Evolutionary conservation across 306 rosid species (phyloP).

Genomic region (Parietaria judaica): DNA sequence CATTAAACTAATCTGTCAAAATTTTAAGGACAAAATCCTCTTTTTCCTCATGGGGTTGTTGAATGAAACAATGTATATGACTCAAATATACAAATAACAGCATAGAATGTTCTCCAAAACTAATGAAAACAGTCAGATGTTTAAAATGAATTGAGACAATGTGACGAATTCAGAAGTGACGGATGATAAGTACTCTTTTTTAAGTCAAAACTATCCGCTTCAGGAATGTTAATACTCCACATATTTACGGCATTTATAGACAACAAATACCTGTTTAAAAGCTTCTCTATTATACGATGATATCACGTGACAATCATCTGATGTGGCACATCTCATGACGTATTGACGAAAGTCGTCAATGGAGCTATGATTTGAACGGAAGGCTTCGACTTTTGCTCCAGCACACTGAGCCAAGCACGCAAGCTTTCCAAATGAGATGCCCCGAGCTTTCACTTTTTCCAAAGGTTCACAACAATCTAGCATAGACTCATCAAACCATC

Average conservation of each 20-base stretch:
- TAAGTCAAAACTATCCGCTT: too few species aligned
- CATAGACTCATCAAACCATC: constrained; percentile 99
- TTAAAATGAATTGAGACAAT: too few species aligned
- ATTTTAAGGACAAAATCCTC: too few species aligned
- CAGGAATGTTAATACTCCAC: too few species aligned
- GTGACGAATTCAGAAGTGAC: too few species aligned
- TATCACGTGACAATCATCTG: constrained; percentile 74
- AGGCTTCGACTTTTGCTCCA: constrained; percentile 94
- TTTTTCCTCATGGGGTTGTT: too few species aligned
- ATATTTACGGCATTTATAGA: background rate
- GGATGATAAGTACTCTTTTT: too few species aligned
- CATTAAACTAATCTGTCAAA: too few species aligned
- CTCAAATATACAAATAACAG: too few species aligned
- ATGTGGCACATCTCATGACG: constrained; percentile 51
- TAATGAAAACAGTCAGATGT: too few species aligned
- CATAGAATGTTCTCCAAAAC: too few species aligned
- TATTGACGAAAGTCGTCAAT: constrained; percentile 60
- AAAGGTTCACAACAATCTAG: constrained; percentile 89
- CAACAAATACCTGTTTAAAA: constrained; percentile 55
- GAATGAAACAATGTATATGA: too few species aligned
- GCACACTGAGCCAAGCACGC: constrained; percentile 90
- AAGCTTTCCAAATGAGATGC: constrained; percentile 87
- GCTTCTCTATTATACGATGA: constrained; percentile 73
- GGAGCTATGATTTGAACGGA: constrained; percentile 48
- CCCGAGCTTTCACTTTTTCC: constrained; percentile 67